Evolutionary conservation across 1,139 yeast genomes (phyloP).

Genomic region (Taphrina sp.): DNA sequence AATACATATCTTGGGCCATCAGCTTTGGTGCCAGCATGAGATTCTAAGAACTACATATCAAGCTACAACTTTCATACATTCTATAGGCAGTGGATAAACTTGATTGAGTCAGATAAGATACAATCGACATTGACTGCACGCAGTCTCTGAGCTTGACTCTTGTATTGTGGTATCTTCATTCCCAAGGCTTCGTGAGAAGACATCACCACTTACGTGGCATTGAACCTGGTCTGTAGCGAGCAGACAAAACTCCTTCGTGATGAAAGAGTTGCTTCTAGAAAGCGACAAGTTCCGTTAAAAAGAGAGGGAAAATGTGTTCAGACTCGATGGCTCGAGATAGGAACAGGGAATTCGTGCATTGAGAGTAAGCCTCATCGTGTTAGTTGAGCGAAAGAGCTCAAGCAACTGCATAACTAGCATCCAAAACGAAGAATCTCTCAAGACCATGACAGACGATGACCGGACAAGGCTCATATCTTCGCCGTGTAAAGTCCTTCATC

Average conservation of each 20-base stretch:
- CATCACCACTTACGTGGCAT: too few species aligned
- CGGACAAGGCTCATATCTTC: constrained; percentile 26
- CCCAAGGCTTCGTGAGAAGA: background rate
- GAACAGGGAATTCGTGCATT: constrained; percentile 5
- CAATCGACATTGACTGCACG: constrained; percentile 26
- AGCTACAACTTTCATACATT: too few species aligned
- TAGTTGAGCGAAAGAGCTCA: background rate
- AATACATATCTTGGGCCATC: too few species aligned
- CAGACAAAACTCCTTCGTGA: background rate
- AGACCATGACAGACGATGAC: background rate
- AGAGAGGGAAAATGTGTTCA: background rate
- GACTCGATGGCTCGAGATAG: background rate
- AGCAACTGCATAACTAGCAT: constrained; percentile 26
- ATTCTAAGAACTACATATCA: too few species aligned
- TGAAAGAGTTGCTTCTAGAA: constrained; percentile 7
- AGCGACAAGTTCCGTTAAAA: constrained; percentile 8
- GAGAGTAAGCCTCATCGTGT: constrained; percentile 30
- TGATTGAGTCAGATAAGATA: background rate
- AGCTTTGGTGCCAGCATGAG: too few species aligned
- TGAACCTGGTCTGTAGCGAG: constrained; percentile 8
- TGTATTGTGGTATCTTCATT: constrained; percentile 20
- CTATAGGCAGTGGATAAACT: too few species aligned
- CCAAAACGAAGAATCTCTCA: constrained; percentile 22
- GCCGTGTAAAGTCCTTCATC: constrained; percentile 20
- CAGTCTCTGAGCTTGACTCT: constrained; percentile 29